Evolutionary conservation across 768 basidiomycete species (phyloP), one percentile per base, ranked within the genome.

Genomic region (Pleurotus eryngii): DNA sequence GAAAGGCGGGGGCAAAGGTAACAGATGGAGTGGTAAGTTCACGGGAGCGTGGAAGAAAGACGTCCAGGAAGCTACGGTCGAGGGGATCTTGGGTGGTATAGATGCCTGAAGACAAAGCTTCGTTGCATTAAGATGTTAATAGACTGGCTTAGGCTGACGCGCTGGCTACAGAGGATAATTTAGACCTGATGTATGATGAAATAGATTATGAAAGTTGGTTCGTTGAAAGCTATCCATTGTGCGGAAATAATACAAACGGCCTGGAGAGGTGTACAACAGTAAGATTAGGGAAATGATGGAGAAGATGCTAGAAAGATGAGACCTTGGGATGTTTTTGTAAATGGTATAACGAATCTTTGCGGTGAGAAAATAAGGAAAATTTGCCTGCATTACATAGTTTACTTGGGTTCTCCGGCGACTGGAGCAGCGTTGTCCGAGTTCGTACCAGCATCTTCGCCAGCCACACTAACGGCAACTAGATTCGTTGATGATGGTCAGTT

Each of bases 1-100:
- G 47, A 92, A 86, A 72, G 91, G 91, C 5, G 91, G 91, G 9
- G 89, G 90, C 3, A 90, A 87, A 64, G 90, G 88, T 1, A 61
- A 73, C 15, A 81, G 80, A 62, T 92, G 90, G 86, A 90, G 89
- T 59, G 90, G 90, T 8, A 87, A 91, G 67, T 80, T 77, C 56
- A 76, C 68, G 5, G 89, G 89, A 0, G 78, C 84, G 12, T 89
- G 86, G 86, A 80, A 78, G 63, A 75, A 73, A 15, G 69, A 60
- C 4, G 76, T 74, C 58, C 83, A 86, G 60, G 71, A 70, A 22
- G 63, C 59, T 7, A 46, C 62, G 1, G 70, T 83, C 3, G 70
- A 74, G 5, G 74, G 75, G 15, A 59, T 81, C 12, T 84, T 18
- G 60, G 56, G n/a, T 61, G 54, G 6, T 46, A 39, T 42, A 24